Evolutionary conservation across 176 grass and related monocot genomes (phyloP), one percentile per base, ranked within the genome.

Genomic region (Microstegium vimineum): DNA sequence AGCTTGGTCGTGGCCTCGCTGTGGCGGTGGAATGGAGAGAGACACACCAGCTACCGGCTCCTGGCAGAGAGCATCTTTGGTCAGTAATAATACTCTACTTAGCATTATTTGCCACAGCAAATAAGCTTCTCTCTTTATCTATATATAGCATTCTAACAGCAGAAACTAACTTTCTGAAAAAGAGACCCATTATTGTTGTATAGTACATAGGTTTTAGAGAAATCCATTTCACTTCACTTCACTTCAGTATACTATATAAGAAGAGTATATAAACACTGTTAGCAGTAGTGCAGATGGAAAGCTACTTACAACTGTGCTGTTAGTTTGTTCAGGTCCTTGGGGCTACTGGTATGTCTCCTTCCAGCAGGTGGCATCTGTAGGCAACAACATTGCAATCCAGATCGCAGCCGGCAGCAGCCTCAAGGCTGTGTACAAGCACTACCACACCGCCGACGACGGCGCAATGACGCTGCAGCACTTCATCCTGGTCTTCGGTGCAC

Each of bases 381-480:
- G 91, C 46, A 97, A 94, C 72, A 97, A 97, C 73, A 89, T 97
- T 5, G 87, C 89, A 20, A 97, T 97, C 77, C 92, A 97, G 78
- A 94, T 94, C 27, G 92, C 87, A 20, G 94, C 94, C 35, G 89
- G 91, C 32, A 97, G 89, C 80, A 97, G 94, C 85, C 89, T 94
- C 41, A 90, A 97, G 76, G 90, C 90, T 10, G 94, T 93, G 38
- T 94, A 92, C 85, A 97, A 54, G 49, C 75, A 86, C 78, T 92
- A 86, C 73, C 33, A 87, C 69, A 18, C 86, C 32, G 5, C 28
- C 1, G 75, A 60, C 0, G 70, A 79, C 1, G 82, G 79, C 16
- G 56, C 59, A 27, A 80, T 94, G 78, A 88, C 79, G 15, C 76
- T 97, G 66, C 91, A 94, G 52, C 82, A 97, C 23, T 94, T 94